Percentiles rank a stretch among this genome's conserved stretches.
phyloP scores from a whole-genome alignment of 306 rosid species.

The Vigna unguiculata region DNA sequence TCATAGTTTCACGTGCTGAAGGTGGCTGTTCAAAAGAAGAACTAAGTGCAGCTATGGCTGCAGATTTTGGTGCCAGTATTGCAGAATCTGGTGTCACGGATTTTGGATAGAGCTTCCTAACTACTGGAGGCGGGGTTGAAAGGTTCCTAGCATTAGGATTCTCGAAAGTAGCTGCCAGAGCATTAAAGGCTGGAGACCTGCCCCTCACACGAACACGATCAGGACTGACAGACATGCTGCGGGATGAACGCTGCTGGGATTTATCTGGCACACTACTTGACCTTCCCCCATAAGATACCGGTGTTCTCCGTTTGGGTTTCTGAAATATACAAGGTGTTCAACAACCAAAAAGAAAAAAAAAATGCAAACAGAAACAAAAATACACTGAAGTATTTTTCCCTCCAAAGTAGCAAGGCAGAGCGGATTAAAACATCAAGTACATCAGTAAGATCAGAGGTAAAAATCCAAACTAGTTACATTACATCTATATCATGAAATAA shows the following conservation, averaged over 20 bases:
- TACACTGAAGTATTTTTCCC: constrained; percentile 1
- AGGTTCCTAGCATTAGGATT: constrained; percentile 76
- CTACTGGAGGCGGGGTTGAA: constrained; percentile 88
- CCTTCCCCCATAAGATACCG: constrained; percentile 81
- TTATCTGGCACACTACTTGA: constrained; percentile 88
- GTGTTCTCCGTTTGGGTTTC: constrained; percentile 88
- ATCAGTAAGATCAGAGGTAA: neutral
- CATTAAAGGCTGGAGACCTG: constrained; percentile 94
- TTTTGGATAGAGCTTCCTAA: constrained; percentile 80
- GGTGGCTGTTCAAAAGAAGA: constrained; percentile 71
- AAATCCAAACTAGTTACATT: neutral
- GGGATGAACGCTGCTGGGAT: constrained; percentile 87
- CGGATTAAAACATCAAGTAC: constrained; percentile 16
- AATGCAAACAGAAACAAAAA: constrained; percentile 18
- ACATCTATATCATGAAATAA: neutral
- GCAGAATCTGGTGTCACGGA: constrained; percentile 81
- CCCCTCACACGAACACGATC: constrained; percentile 96
- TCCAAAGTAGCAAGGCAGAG: neutral
- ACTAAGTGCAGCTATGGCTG: constrained; percentile 71
- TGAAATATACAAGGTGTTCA: constrained; percentile 45
- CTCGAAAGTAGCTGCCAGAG: constrained; percentile 88
- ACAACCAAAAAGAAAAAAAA: constrained; percentile 33
- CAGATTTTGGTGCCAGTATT: constrained; percentile 61
- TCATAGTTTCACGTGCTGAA: constrained; percentile 68
- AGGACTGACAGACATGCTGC: constrained; percentile 94